Conservation (phyloP, 2,329 filamentous ascomycete species). For the Aureobasidium musti region DNA sequence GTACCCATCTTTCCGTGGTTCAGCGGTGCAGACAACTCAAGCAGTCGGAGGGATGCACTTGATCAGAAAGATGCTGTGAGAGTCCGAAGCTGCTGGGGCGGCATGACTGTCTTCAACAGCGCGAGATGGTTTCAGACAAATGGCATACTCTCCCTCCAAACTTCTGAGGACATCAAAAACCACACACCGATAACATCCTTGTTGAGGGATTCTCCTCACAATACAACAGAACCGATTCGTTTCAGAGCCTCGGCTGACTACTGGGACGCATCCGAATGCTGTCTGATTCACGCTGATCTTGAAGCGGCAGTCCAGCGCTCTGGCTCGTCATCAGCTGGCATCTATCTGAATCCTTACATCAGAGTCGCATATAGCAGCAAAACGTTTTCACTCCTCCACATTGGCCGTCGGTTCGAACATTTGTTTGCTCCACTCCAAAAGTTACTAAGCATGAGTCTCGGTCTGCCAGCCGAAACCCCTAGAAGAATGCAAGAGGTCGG, state of each 20-base stretch:
- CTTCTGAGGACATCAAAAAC: not conserved
- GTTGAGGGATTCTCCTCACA: not conserved
- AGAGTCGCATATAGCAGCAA: conserved; percentile 66
- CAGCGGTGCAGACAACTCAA: conserved; percentile 53
- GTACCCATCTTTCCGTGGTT: conserved; percentile 67
- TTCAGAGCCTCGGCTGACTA: conserved; percentile 50
- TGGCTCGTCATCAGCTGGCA: conserved; percentile 49
- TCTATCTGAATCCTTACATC: conserved; percentile 75
- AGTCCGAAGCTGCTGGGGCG: conserved; percentile 75
- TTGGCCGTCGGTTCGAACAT: conserved; percentile 65
- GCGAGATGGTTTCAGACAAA: conserved; percentile 58
- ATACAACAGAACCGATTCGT: conserved; percentile 43
- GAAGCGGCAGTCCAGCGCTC: conserved; percentile 37
- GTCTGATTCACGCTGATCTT: conserved; percentile 52
- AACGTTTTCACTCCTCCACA: conserved; percentile 60
- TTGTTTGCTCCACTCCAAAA: conserved; percentile 52
- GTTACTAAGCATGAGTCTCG: conserved; percentile 55
- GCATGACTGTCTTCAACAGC: conserved; percentile 67
- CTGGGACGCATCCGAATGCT: conserved; percentile 54
- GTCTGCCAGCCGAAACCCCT: conserved; percentile 62
- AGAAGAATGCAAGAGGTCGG: conserved; percentile 62
- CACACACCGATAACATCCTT: not conserved
- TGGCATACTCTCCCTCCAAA: not conserved
- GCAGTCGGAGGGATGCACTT: conserved; percentile 63
- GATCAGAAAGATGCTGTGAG: conserved; percentile 64